These are phyloP conservation scores for Epichloe sylvatica DNA, from an alignment of 2,329 filamentous ascomycete genomes.

Conservation along the genomic window DNA sequence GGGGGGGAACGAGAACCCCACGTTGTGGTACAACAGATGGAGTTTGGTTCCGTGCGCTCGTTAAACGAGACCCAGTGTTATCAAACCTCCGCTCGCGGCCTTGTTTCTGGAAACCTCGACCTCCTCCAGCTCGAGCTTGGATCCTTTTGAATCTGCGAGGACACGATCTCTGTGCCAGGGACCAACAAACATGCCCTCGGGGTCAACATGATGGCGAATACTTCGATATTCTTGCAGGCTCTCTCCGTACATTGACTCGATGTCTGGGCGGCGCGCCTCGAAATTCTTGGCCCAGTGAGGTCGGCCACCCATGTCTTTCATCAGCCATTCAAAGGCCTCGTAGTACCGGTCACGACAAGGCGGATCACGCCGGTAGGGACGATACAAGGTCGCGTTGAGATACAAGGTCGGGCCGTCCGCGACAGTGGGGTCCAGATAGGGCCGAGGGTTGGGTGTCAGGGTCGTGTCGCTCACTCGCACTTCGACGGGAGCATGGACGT, in stretches of 20 bases:
- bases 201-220: constrained; percentile 57
- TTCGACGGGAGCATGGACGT: constrained; percentile 81
- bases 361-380: constrained; percentile 65
- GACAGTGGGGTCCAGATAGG: constrained; percentile 55
- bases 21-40: too few relatives aligned
- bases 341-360: constrained; percentile 69
- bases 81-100: constrained; percentile 14
- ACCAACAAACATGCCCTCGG: constrained; percentile 76
- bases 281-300: constrained; percentile 97
- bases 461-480: constrained; percentile 70
- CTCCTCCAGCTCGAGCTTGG: constrained; percentile 24
- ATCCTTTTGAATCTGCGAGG: constrained; percentile 19
- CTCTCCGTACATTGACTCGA: constrained; percentile 56
- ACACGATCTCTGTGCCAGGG: constrained; percentile 74
- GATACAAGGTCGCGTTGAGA: constrained; percentile 80
- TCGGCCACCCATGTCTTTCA: constrained; percentile 67
- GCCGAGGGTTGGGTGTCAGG: constrained; percentile 21
- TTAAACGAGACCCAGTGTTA: constrained; percentile 7
- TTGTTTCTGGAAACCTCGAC: constrained; percentile 17
- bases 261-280: constrained; percentile 41
- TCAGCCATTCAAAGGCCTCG: constrained; percentile 78
- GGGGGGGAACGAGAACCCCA: too few relatives aligned
- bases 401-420: constrained; percentile 63
- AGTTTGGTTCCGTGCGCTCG: too few relatives aligned
- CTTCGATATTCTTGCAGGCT: constrained; percentile 52